Conservation (phyloP, 768 basidiomycete genomes). For the Nidularia pulvinata region DNA sequence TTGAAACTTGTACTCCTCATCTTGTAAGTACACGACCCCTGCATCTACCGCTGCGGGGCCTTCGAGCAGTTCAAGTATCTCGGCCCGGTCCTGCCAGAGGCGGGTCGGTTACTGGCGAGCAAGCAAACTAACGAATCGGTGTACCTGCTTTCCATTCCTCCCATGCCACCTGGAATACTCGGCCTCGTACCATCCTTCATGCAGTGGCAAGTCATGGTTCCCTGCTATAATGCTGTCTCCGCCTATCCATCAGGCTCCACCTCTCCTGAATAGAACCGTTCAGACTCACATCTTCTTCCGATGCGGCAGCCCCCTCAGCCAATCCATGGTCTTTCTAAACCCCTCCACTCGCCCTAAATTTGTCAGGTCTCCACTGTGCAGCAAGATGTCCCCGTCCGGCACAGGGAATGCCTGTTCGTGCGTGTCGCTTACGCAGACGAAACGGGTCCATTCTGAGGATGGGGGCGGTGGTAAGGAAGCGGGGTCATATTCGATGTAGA, state of each 20-base stretch:
- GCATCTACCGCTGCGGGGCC: slow-evolving; percentile 28
- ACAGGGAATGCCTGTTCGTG: slow-evolving; percentile 43
- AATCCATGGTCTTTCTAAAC: slow-evolving; percentile 50
- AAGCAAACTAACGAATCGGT: slow-evolving; percentile 1
- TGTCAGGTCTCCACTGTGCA: slow-evolving; percentile 69
- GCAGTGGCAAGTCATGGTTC: slow-evolving; percentile 62
- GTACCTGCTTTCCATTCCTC: slow-evolving; percentile 21
- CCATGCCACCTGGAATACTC: slow-evolving; percentile 25
- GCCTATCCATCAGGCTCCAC: not conserved
- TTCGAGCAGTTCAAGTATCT: slow-evolving; percentile 27
- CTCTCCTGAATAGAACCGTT: slow-evolving; percentile 10
- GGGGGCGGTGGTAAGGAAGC: slow-evolving; percentile 23
- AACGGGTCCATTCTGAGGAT: slow-evolving; percentile 48
- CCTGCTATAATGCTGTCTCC: slow-evolving; percentile 59
- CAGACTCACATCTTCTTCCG: slow-evolving; percentile 61
- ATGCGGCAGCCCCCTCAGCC: slow-evolving; percentile 59
- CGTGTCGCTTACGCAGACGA: slow-evolving; percentile 63
- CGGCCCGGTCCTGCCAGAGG: slow-evolving; percentile 11
- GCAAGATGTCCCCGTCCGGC: slow-evolving; percentile 63
- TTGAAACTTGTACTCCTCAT: slow-evolving; percentile 39
- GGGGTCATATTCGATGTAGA: slow-evolving; percentile 34
- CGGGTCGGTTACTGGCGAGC: not conserved
- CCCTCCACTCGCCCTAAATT: slow-evolving; percentile 42
- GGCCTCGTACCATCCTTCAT: slow-evolving; percentile 37
- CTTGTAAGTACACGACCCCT: slow-evolving; percentile 58